Evolutionary conservation across 2,329 filamentous ascomycete genomes (phyloP), one percentile per base, ranked within the genome.

Genomic region (Calonectria pteridis): DNA sequence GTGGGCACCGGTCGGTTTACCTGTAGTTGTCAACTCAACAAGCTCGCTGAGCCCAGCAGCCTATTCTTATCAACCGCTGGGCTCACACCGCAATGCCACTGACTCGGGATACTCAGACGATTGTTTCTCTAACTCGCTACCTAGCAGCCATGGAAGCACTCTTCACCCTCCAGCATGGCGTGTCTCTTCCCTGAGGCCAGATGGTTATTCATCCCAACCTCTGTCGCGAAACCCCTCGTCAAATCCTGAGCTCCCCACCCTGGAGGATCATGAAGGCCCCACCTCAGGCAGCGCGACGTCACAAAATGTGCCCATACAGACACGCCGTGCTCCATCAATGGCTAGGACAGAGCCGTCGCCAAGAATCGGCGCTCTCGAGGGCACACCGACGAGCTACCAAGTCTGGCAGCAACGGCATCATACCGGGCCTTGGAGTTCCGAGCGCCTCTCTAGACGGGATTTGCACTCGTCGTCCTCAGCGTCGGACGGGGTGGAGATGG

Each of bases 201-300:
- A 75, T 31, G 76, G 73, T 28, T 75, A 76, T 50, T 71, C 74
- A 10, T 79, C 78, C 20, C 77, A 79, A 28, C 77, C 78, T 37
- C 75, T 74, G 58, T 79, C 76, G 3, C 64, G 70, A 35, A 73
- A 77, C 29, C 67, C 77, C 14, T 74, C 77, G 13, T 77, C 77
- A 14, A 72, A 68, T 46, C 35, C 76, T 26, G 72, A 73, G 9
- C 69, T 40, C 18, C 35, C 65, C 64, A 40, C 46, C 26, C 20
- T 51, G 4, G 67, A 71, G 49, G 29, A 33, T 6, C 69, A 51
- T 46, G 43, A 62, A 49, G 43, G 64, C 40, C 62, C 70, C 29
- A 62, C 55, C 20, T 3, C 29, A 20, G 67, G 75, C 51, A 65
- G 37, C 51, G 6, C 67, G 49, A 67, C 65, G 55, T 62, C 70